Evolutionary conservation across 108 stramenopile genomes (phyloP), one percentile per base, ranked within the genome.

Genomic region (Cyclotella atomus): DNA sequence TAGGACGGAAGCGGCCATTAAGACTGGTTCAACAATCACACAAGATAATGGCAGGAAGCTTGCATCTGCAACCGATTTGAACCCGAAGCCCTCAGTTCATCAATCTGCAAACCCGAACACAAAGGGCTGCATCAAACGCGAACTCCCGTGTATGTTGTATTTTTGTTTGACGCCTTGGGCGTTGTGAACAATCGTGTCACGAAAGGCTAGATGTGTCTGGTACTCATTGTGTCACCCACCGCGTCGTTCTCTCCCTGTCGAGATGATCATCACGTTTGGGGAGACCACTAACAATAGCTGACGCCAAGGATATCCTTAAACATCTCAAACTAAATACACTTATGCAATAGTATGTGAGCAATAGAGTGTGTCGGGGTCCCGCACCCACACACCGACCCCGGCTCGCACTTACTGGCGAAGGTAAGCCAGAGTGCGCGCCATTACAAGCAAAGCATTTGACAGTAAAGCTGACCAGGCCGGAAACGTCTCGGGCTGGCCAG

Each of bases 401-500:
- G 38, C 38, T 41, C 38, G 38, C 38, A 41, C 38, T 41, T 41
- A 41, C 38, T 41, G 38, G 12, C 7, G 12, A 41, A 9, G 38
- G 38, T 41, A 41, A 41, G 38, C 12, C 38, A 41, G 38, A 41
- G 38, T 41, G 38, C 38, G 38, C 38, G 38, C 38, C 38, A 41
- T 41, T 41, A 41, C 12, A 41, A 41, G 38, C 38, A 41, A 41
- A 41, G 7, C 12, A n/a, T 12, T 12, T 41, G 38, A 12, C 12
- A 41, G 38, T 41, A 41, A 41, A 41, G 38, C 12, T 41, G 9
- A 41, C n/a, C 49, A 50, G 49, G 49, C 49, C 49, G 49, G 49
- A 50, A 50, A 20, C 49, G 49, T 50, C 49, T 50, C 49, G 19
- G 49, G n/a, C 49, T 20, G 49, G n/a, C 49, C 9, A 50, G 49